A percentile compares a stretch with the other conserved stretches of the same genome.
These are phyloP conservation scores for Orbilia blumenaviensis DNA, from an alignment of 2,329 filamentous ascomycete genomes.

Conservation along the genomic window DNA sequence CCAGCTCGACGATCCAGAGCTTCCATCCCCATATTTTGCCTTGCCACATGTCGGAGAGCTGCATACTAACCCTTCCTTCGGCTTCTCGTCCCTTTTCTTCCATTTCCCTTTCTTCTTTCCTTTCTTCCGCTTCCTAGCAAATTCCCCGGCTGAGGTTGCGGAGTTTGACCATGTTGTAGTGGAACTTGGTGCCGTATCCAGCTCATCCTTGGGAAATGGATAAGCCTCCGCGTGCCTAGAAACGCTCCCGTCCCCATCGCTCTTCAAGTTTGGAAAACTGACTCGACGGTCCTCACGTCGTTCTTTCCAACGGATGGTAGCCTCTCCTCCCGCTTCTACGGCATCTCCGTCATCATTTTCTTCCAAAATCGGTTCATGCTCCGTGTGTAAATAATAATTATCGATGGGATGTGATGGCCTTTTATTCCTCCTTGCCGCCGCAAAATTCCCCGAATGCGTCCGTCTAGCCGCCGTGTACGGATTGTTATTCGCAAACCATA, in stretches of 20 bases:
- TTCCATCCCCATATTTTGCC: background rate
- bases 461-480: slow-evolving; percentile 47
- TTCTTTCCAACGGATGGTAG: background rate
- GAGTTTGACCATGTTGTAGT: slow-evolving; percentile 47
- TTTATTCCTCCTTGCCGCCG: slow-evolving; percentile 31
- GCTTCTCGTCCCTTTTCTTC: background rate
- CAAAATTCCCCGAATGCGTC: slow-evolving; percentile 40
- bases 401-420: slow-evolving; percentile 13
- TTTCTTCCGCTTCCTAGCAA: slow-evolving; percentile 12
- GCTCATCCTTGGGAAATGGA: slow-evolving; percentile 28
- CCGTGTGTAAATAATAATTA: background rate
- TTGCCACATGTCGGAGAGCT: slow-evolving; percentile 27
- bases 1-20: slow-evolving; percentile 1
- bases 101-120: slow-evolving; percentile 9
- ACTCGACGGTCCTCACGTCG: background rate
- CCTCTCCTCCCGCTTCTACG: background rate
- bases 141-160: slow-evolving; percentile 43
- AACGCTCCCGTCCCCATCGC: background rate
- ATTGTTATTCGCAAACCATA: slow-evolving; percentile 45
- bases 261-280: slow-evolving; percentile 13
- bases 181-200: slow-evolving; percentile 20
- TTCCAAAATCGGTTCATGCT: slow-evolving; percentile 33
- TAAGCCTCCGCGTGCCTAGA: slow-evolving; percentile 24
- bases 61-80: background rate
- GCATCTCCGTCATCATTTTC: slow-evolving; percentile 19